phyloP scores from a whole-genome alignment of 2,329 filamentous ascomycete species.

The Blumeria hordei region DNA sequence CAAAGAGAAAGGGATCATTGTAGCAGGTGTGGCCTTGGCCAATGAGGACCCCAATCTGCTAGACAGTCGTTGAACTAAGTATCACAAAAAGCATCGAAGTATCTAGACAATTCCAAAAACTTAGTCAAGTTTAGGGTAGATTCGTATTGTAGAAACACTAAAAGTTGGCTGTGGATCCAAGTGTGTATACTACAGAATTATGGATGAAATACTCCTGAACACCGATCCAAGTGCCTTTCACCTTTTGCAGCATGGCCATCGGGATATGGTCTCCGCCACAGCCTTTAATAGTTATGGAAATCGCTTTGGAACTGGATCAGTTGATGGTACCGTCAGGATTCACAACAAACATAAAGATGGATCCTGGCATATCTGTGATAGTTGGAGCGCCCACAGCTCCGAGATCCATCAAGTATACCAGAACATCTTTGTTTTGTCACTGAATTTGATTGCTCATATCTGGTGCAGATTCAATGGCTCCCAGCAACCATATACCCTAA shows the following conservation, averaged over 20 bases:
- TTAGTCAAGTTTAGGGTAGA: too few relatives aligned
- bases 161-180: too few relatives aligned
- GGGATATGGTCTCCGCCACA: conserved; percentile 26
- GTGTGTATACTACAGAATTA: too few relatives aligned
- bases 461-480: conserved; percentile 63
- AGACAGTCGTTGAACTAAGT: too few relatives aligned
- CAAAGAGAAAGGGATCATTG: too few relatives aligned
- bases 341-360: conserved; percentile 65
- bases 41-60: too few relatives aligned
- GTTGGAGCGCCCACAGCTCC: conserved; percentile 72
- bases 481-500: conserved; percentile 70
- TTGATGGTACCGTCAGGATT: conserved; percentile 79
- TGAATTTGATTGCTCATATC: not conserved
- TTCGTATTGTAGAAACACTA: too few relatives aligned
- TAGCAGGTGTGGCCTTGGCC: too few relatives aligned
- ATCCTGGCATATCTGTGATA: conserved; percentile 60
- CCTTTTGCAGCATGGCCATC: conserved; percentile 49
- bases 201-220: too few relatives aligned
- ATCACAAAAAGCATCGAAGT: too few relatives aligned
- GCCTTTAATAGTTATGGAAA: conserved; percentile 86
- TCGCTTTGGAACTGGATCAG: conserved; percentile 72
- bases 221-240: conserved; percentile 6
- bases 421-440: not conserved
- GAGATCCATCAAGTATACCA: conserved; percentile 60
- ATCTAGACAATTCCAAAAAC: too few relatives aligned